phyloP scores from a whole-genome alignment of 2,329 filamentous ascomycete species.

The Fusarium chuoi region DNA sequence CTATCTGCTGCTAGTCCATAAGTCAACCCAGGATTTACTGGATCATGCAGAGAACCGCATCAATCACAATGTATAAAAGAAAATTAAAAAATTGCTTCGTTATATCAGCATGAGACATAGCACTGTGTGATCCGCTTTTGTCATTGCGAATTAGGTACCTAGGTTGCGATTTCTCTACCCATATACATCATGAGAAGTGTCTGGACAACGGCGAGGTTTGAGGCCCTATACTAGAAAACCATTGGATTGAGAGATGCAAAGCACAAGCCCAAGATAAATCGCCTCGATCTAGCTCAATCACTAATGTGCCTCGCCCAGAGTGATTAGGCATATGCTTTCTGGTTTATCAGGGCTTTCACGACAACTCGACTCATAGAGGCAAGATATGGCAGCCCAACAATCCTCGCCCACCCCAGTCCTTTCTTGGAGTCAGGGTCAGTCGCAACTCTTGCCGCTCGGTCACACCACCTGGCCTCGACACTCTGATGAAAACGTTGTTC shows the following conservation, averaged over 20 bases:
- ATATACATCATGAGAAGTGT: neutral
- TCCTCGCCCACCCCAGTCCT: slow-evolving; percentile 90
- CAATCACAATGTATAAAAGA: neutral
- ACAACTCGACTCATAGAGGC: slow-evolving; percentile 65
- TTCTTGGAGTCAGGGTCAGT: slow-evolving; percentile 78
- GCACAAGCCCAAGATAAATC: neutral
- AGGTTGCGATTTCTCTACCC: neutral
- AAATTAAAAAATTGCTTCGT: neutral
- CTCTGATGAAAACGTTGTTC: slow-evolving; percentile 76
- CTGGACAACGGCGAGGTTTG: neutral
- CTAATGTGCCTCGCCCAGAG: neutral
- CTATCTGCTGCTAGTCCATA: neutral
- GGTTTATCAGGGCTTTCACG: neutral
- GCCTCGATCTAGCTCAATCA: neutral
- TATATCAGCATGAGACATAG: neutral
- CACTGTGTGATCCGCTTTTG: neutral
- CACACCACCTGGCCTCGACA: slow-evolving; percentile 60
- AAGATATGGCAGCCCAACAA: slow-evolving; percentile 91
- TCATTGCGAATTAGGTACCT: neutral
- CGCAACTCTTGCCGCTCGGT: slow-evolving; percentile 67
- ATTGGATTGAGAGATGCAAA: neutral
- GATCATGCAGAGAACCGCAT: neutral
- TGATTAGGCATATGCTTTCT: neutral
- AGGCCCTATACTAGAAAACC: neutral
- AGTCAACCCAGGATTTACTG: neutral